Evolutionary conservation across 805 yeast genomes (phyloP), one percentile per base, ranked within the genome.

Genomic region (Yarrowia keelungensis): DNA sequence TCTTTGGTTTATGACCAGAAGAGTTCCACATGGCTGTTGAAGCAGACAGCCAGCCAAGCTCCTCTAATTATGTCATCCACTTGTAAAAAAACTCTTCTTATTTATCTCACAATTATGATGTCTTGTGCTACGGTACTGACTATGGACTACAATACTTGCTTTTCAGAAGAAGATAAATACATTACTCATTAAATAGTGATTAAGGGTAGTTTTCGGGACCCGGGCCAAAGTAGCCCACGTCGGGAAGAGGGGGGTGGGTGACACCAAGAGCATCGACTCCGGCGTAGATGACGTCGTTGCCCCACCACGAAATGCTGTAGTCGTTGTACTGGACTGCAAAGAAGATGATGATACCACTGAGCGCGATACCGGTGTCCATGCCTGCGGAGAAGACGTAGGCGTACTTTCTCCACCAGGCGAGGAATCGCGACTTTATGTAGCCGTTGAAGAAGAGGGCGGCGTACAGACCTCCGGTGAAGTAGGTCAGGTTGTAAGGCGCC

Each of bases 371-470:
- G 2, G 85, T 84, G 9, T 83, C 81, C 16, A 84, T 74, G 0
- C 83, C 85, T 65, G 84, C 79, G 47, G 83, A 81, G 61, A 84
- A 75, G 22, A 84, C 78, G 71, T 84, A 84, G 73, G 83, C 83
- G 74, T 84, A 84, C 75, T 82, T 83, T 68, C 83, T 84, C 86
- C 86, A 84, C 87, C 86, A 84, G 42, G 76, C 73, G 4, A 80
- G 75, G 72, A 81, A 84, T 65, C 79, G 74, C 54, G 76, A 75
- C 69, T 81, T 81, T 68, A 84, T 72, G 69, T 77, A 75, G 72
- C 80, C 79, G 83, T 82, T 84, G 79, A 84, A 84, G 51, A 78
- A 68, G 71, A 77, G 79, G 26, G 84, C 80, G 56, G 83, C 41
- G 50, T 74, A 74, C 46, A 82, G 74, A 7, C 84, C 85, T 1